These are phyloP conservation scores for Magnolia changhungtana DNA, from an alignment of 164 flowering plant species.

Conservation along the genomic window DNA sequence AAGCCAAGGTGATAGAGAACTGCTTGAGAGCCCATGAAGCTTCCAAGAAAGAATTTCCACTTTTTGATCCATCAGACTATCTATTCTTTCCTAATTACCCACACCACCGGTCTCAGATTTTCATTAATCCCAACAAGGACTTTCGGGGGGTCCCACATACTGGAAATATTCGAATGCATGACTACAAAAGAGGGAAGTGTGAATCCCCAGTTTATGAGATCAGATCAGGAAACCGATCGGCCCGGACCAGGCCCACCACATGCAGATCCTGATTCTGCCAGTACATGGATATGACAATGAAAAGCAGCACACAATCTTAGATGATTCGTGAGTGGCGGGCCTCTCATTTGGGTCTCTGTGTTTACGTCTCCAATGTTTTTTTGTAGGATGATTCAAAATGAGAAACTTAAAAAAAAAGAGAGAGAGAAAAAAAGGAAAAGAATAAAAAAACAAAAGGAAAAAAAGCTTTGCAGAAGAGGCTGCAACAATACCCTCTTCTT, in stretches of 20 bases:
- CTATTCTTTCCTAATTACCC: slow-evolving; percentile 21
- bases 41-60: slow-evolving; percentile 38
- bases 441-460: too few species aligned
- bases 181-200: slow-evolving; percentile 20
- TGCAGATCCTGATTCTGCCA: not conserved
- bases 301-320: not conserved
- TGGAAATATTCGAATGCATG: slow-evolving; percentile 5
- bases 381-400: too few species aligned
- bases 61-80: slow-evolving; percentile 42
- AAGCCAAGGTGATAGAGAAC: slow-evolving; percentile 50
- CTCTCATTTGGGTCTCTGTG: too few species aligned
- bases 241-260: slow-evolving; percentile 6
- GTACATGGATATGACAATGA: not conserved
- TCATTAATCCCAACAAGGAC: slow-evolving; percentile 23
- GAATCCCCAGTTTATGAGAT: slow-evolving; percentile 46
- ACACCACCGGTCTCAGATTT: slow-evolving; percentile 23
- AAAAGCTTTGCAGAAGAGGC: not conserved
- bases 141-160: slow-evolving; percentile 21
- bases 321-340: too few species aligned
- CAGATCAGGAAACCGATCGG: slow-evolving; percentile 22
- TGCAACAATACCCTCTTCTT: not conserved
- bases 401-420: not conserved
- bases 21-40: slow-evolving; percentile 32
- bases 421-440: not conserved
- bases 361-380: too few species aligned